These are phyloP conservation scores for Neovahlkampfia damariscottae DNA, from an alignment of 78 protist genomes.

Conservation along the genomic window DNA sequence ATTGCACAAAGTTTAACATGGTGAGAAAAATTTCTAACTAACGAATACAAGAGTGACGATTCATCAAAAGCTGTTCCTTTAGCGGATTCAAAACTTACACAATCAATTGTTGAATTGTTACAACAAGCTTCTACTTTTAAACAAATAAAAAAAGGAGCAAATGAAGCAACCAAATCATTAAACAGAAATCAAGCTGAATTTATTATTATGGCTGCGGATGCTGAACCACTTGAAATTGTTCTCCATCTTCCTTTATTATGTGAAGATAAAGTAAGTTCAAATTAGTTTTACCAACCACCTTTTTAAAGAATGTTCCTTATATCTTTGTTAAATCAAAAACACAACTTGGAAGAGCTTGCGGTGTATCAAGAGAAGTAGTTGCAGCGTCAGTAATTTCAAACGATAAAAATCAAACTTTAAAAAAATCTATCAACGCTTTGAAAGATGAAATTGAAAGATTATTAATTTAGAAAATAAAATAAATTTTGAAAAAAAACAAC, in stretches of 20 bases:
- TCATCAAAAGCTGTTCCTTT: slow-evolving; percentile 90
- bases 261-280: slow-evolving; percentile 84
- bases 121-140: slow-evolving; percentile 71
- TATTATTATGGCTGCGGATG: slow-evolving; percentile 94
- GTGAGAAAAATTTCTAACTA: too few relatives aligned
- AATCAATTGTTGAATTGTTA: slow-evolving; percentile 78
- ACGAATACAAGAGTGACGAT: neutral
- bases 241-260: slow-evolving; percentile 96
- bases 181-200: slow-evolving; percentile 89
- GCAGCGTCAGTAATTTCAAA: slow-evolving; percentile 71
- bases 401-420: slow-evolving; percentile 58
- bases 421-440: neutral
- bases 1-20: too few relatives aligned
- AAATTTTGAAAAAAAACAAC: too few relatives aligned
- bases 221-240: slow-evolving; percentile 96
- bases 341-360: slow-evolving; percentile 96
- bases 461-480: neutral
- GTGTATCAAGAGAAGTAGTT: slow-evolving; percentile 89
- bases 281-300: neutral
- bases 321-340: slow-evolving; percentile 85
- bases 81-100: slow-evolving; percentile 70
- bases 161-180: slow-evolving; percentile 96
- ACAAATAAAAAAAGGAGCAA: slow-evolving; percentile 95
- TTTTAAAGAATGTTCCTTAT: slow-evolving; percentile 94
- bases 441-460: neutral